Base-by-base conservation (phyloP, 2,329 filamentous ascomycete species). In the Penicillium expansum region DNA sequence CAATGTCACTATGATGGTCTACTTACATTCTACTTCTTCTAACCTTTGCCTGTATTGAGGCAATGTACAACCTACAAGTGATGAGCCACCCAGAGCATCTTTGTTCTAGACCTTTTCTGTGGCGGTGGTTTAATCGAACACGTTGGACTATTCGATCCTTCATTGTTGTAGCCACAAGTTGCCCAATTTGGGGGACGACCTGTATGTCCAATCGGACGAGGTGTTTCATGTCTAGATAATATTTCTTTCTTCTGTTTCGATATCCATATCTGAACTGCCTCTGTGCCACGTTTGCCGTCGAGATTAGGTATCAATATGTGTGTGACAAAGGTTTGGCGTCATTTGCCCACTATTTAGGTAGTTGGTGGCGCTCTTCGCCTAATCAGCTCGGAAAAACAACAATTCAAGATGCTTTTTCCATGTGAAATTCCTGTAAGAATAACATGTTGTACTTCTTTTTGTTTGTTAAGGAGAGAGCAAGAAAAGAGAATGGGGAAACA, bases 1-100 rank as follows among this genome's bases (percentile, higher is more conserved):
- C 22, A 33, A 52, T 55, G 52, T 55, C 52, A 55, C 52, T 35
- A 55, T 55, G 52, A 55, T 50, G 42, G 18, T 9, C 27, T 49
- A 5, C 35, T 48, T 29, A 38, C 18, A 48, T 37, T 47, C 27
- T 10, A 22, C 16, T 22, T n/a, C 18, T 18, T 9, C n/a, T 10
- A 51, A 22, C 9, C 14, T 35, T 47, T 27, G 38, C 24, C 38
- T 43, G 18, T 14, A 30, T 43, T 43, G 38, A 35, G 52, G 45
- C 47, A 20, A 55, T 18, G 10, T 14, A 16, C 20, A 29, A 27
- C 11, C 16, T 30, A 37, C 10, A 24, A 14, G 29, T n/a, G 6
- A 22, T 48, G 13, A 44, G 30, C 45, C 38, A 43, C 38, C 13
- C 18, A 22, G 32, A 33, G 16, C 16, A n/a, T 32, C n/a, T 35